Conservation (phyloP, 2,329 filamentous ascomycete genomes). For the Hypoxylon rubiginosum region DNA sequence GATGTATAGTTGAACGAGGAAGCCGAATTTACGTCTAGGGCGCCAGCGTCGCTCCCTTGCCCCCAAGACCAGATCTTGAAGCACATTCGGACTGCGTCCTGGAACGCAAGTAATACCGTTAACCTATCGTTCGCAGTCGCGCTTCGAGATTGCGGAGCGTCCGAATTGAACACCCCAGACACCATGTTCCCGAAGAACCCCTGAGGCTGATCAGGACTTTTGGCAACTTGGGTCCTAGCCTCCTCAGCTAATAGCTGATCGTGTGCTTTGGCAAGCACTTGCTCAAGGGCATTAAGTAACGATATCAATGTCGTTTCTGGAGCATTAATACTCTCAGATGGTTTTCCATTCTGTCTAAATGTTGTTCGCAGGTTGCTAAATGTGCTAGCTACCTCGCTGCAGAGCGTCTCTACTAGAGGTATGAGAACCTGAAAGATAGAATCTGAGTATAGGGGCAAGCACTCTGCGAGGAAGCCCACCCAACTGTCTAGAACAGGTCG, state of each 20-base stretch:
- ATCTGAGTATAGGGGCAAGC: constrained; percentile 85
- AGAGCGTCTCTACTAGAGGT: constrained; percentile 91
- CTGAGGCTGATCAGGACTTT: constrained; percentile 85
- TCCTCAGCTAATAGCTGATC: constrained; percentile 85
- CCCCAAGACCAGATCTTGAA: constrained; percentile 97
- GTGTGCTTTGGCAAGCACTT: constrained; percentile 88
- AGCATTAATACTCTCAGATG: constrained; percentile 53
- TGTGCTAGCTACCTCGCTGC: constrained; percentile 78
- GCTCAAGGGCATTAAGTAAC: constrained; percentile 93
- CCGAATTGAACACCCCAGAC: constrained; percentile 87
- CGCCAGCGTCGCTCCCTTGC: constrained; percentile 68
- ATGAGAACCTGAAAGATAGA: constrained; percentile 92
- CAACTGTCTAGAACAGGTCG: constrained; percentile 89
- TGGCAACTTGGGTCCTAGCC: constrained; percentile 74
- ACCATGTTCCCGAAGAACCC: constrained; percentile 96
- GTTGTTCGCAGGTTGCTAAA: constrained; percentile 78
- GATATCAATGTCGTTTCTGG: constrained; percentile 83
- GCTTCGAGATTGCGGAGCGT: constrained; percentile 81
- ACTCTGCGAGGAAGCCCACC: constrained; percentile 86
- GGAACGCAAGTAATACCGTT: constrained; percentile 95
- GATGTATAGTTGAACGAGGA: constrained; percentile 94
- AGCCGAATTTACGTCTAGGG: constrained; percentile 75
- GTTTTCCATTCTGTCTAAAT: constrained; percentile 63
- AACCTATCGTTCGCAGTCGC: constrained; percentile 92
- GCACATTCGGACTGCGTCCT: constrained; percentile 93